Evolutionary conservation across 2,329 filamentous ascomycete genomes (phyloP), one percentile per base, ranked within the genome.

Genomic region (Botrytis fragariae): DNA sequence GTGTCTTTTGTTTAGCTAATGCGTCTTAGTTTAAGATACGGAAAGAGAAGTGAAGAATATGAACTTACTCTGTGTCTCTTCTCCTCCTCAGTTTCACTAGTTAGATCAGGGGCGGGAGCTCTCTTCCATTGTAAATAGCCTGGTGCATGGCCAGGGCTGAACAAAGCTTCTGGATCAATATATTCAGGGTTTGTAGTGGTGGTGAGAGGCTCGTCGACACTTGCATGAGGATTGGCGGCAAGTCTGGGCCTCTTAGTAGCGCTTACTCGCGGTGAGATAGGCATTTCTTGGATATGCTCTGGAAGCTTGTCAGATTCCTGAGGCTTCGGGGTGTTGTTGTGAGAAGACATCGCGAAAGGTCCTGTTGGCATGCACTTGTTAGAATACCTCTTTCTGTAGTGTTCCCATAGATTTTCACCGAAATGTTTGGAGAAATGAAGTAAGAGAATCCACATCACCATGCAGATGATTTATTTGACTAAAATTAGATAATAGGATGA

Each of bases 101-200:
- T 14, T n/a, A 37, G 12, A 45, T 70, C 39, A 0, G 22, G 8
- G 16, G 8, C 14, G 8, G 54, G 54, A 12, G 68, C 68, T 44
- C 22, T 44, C 14, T n/a, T 37, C 54, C 54, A 70, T 45, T 61
- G 51, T 4, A 70, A 61, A n/a, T 70, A 70, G 7, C 39, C 54
- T 16, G 68, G 37, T 3, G 51, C 51, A 42, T 70, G 68, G 37
- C 68, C 68, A 18, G 68, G 68, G 39, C 68, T 70, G 1, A 70
- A 29, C 5, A 1, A 3, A 4, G 20, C 14, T 25, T 61, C 22
- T 10, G 20, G 4, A 8, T 35, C 39, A 18, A 18, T 29, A 7
- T 61, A 6, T 8, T 16, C 20, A 6, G 14, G 12, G 0, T 18
- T 29, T 2, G 39, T 7, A 42, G 48, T 57, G 6, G 3, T 12